Base-by-base conservation (phyloP, 306 rosid genomes). In the Alnus glutinosa region DNA sequence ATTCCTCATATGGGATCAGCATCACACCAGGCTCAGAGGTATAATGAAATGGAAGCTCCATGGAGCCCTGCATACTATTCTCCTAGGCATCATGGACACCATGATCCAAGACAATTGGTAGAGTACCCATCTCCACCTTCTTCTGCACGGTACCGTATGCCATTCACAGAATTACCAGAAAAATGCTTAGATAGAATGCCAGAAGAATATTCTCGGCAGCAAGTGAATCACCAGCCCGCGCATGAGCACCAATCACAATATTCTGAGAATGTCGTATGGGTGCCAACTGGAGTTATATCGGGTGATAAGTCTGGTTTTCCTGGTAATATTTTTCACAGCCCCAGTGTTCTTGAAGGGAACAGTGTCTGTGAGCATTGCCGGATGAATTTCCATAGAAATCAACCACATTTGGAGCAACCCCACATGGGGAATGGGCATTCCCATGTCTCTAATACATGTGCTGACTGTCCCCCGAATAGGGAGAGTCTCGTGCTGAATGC, bases 21-120 rank as follows among this genome's bases (percentile, higher is more conserved):
- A 72, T 97, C 86, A 73, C 94, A 86, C 57, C 96, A 84, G 79
- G 97, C 82, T 63, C 97, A 91, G 79, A 89, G 98, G 89, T 95
- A 83, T 81, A 85, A 61, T 47, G 98, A 95, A 77, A 83, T 89
- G 80, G 99, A 96, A 85, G 78, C 91, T 72, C 90, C 92, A 1
- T 91, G 96, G 97, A 93, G 93, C 86, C 92, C 99, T 75, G 91
- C 93, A 4, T 93, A 85, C 87, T 87, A 86, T 85, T 96, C 99
- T 80, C 99, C 99, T 6, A 90, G 94, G 89, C 92, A 90, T 83
- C 94, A 84, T 52, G 92, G 88, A 70, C 91, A 70, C 58, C 88
- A 81, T 70, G 97, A 94, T 72, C 81, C 97, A 15, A 85, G 96
- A 84, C 80, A 88, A 16, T 55, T 88, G 82, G 84, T 71, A 42